Base-by-base conservation (phyloP, 2,329 filamentous ascomycete genomes). In the Epichloe baconii region DNA sequence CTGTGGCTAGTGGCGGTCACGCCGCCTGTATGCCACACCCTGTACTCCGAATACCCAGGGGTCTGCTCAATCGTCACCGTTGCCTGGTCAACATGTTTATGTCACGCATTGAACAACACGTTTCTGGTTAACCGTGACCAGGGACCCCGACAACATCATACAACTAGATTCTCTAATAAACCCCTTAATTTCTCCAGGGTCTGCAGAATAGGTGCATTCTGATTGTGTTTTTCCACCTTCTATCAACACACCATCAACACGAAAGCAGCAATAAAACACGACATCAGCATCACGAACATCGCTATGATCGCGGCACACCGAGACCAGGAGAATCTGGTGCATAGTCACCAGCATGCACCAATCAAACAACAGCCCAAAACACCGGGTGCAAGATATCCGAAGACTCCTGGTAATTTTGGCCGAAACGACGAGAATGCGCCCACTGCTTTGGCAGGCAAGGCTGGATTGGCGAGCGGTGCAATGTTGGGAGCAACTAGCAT, bases 291-390 rank as follows among this genome's bases (percentile, higher is more conserved):
- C 19, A 34, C 44, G 23, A 47, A 15, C 21, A 43, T 38, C 54
- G 61, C 55, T 48, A 95, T 90, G 88, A 75, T 88, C 64, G 86
- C 86, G 54, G 76, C 84, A 63, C 81, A 84, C 63, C 79, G 82
- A 60, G 86, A 95, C 68, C 88, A 95, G 71, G 90, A 96, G 69
- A 96, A 96, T 68, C 71, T 88, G 66, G 79, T 88, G 61, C 82
- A 88, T 64, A 78, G 76, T 57, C 85, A 85, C 64, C 87, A 89
- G 64, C 87, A 89, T 64, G 77, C 82, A 23, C 79, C 82, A 14
- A 75, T 80, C 15, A 95, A 95, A 68, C 82, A 75, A 63, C 84
- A 88, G 58, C 80, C 86, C 51, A 95, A 91, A 70, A 95, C 89
- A 31, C 89, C 89, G 0, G 85, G 82, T 51, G 76, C 79, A 53